phyloP scores from a whole-genome alignment of 2,329 filamentous ascomycete species.

The Thermoascus crustaceus region DNA sequence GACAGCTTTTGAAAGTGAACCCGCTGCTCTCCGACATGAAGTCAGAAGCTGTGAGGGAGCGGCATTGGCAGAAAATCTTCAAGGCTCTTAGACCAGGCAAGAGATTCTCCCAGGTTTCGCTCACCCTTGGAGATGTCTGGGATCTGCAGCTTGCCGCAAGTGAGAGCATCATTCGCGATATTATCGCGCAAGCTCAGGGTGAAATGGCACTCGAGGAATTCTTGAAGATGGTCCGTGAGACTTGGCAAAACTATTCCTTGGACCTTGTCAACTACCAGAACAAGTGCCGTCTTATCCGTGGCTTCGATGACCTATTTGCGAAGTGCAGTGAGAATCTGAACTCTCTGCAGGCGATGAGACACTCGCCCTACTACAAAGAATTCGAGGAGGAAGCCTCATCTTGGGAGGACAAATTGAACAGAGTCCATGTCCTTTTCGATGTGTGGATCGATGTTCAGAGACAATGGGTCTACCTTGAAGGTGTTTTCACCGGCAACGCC shows the following conservation, averaged over 20 bases:
- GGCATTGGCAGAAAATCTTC: conserved; percentile 97
- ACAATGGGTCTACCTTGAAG: conserved; percentile 98
- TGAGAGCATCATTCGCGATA: conserved; percentile 80
- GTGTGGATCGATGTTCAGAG: conserved; percentile 99
- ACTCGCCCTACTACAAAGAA: conserved; percentile 98
- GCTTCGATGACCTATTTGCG: conserved; percentile 96
- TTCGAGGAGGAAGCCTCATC: conserved; percentile 95
- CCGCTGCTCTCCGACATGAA: conserved; percentile 81
- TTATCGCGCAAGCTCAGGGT: conserved; percentile 90
- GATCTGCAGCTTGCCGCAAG: conserved; percentile 84
- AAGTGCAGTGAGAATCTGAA: conserved; percentile 98
- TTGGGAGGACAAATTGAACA: conserved; percentile 97
- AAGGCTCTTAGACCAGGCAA: conserved; percentile 89
- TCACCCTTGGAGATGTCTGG: conserved; percentile 98
- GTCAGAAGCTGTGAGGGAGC: conserved; percentile 89
- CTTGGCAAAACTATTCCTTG: conserved; percentile 89
- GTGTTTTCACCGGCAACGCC: conserved; percentile 95
- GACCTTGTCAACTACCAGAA: conserved; percentile 97
- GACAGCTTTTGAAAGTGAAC: conserved; percentile 85
- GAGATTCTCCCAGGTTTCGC: conserved; percentile 84
- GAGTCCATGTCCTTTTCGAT: conserved; percentile 94
- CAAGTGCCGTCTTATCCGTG: conserved; percentile 93
- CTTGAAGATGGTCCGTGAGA: conserved; percentile 89
- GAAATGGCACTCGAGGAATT: conserved; percentile 99
- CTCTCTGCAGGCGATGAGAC: conserved; percentile 95